Evolutionary conservation across 148 eudicot species (phyloP).

Genomic region (Spergularia bocconei): DNA sequence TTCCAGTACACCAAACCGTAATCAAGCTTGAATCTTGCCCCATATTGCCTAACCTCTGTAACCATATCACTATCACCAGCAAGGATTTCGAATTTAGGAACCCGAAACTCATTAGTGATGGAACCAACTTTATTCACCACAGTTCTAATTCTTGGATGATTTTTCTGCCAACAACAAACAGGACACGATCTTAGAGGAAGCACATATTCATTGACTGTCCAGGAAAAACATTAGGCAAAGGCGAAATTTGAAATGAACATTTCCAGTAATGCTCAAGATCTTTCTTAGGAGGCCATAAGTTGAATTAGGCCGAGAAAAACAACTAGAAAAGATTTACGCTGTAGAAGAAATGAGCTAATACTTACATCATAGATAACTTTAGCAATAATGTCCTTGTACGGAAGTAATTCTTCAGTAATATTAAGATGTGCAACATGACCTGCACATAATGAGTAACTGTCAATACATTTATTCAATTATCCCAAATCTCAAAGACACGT

Average conservation of each 20-base stretch:
- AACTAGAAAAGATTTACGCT: neutral
- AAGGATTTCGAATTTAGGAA: conserved; percentile 88
- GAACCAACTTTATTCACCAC: conserved; percentile 87
- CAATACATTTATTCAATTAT: conserved; percentile 29
- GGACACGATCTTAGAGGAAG: conserved; percentile 16
- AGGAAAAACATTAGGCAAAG: too few species aligned
- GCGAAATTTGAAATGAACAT: neutral
- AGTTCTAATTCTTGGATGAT: conserved; percentile 80
- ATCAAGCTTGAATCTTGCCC: conserved; percentile 91
- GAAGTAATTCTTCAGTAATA: conserved; percentile 82
- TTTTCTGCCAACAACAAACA: conserved; percentile 57
- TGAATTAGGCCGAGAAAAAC: neutral
- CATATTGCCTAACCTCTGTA: conserved; percentile 92
- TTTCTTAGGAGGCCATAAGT: neutral
- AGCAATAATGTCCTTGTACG: conserved; percentile 82
- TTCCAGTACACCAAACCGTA: conserved; percentile 97
- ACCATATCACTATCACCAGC: conserved; percentile 84
- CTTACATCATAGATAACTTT: conserved; percentile 96
- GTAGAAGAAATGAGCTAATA: conserved; percentile 19
- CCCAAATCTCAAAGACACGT: neutral
- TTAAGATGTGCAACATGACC: conserved; percentile 98
- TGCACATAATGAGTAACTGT: conserved; percentile 39
- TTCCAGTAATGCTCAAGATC: neutral
- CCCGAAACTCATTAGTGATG: conserved; percentile 91
- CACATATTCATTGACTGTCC: neutral